Evolutionary conservation across 1,284 basidiomycete genomes (phyloP), one percentile per base, ranked within the genome.

Genomic region (Ceratobasidium sp.): DNA sequence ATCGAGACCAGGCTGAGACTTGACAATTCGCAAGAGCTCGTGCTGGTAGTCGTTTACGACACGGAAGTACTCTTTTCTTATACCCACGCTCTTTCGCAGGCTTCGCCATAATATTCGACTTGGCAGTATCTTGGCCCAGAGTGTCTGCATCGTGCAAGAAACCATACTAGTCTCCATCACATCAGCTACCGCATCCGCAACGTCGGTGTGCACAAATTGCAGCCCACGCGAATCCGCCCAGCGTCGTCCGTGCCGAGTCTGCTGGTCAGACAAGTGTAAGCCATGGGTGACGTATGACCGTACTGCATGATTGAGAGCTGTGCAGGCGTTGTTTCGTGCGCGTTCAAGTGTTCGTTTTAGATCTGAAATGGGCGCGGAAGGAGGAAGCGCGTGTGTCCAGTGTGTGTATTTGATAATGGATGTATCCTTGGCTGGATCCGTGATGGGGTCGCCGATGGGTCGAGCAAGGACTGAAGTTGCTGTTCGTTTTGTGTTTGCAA

Each of bases 141-240:
- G 48, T 28, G 57, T 28, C 26, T 73, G 57, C 42, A 73, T 20
- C 9, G 57, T 13, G n/a, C 57, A 73, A 13, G 42, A 26, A n/a
- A 62, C n/a, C 57, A 73, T 73, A 33, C 70, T 44, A 28, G 46
- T 73, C 44, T 73, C 70, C 57, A 73, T 50, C 26, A 59, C 70
- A 5, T 61, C 57, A 62, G 70, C 56, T 33, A 73, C 28, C 20
- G 52, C 59, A 20, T 48, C 38, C 40, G 70, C 70, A 40, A 73
- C 62, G 15, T 73, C 70, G 1, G 42, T 28, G 23, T 73, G 70
- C 9, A 73, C 57, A 44, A 61, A 73, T 42, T 62, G 57, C 28
- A 73, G 38, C 20, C 70, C 70, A 10, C 70, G 70, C 23, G 70
- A 46, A 10, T 73, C 70, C 20, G 70, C 70, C 70, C 70, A 73